A percentile compares a stretch with the other conserved stretches of the same genome.
These are phyloP conservation scores for Hydrangea macrophylla DNA, from an alignment of 148 eudicot species.

Conservation along the genomic window DNA sequence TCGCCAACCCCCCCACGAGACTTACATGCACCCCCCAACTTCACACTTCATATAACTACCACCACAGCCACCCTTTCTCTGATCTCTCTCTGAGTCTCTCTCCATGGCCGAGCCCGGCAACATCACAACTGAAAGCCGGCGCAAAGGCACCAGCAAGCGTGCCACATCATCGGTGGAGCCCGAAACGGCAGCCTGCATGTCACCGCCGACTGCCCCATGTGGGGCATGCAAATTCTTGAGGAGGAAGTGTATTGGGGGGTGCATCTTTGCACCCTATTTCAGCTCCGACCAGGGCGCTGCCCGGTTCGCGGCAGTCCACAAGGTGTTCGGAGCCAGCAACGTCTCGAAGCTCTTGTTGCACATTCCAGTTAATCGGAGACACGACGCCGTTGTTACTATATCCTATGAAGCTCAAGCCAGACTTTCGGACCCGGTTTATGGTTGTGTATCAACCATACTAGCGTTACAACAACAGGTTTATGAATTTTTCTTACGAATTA, in stretches of 20 bases:
- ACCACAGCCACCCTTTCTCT: background rate
- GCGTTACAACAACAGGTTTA: constrained; percentile 58
- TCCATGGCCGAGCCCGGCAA: constrained; percentile 14
- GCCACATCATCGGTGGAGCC: background rate
- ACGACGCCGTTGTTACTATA: constrained; percentile 52
- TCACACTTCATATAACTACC: background rate
- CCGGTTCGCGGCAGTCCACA: constrained; percentile 62
- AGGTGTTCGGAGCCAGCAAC: constrained; percentile 65
- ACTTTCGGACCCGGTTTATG: constrained; percentile 59
- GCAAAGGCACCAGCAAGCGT: constrained; percentile 28
- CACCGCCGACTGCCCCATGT: constrained; percentile 27
- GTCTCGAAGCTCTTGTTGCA: constrained; percentile 56
- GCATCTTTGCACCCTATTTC: constrained; percentile 60
- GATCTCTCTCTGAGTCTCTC: background rate
- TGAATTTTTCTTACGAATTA: background rate
- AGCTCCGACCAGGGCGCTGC: constrained; percentile 60
- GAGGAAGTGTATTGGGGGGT: constrained; percentile 52
- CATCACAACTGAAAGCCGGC: constrained; percentile 25
- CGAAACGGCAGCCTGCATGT: background rate
- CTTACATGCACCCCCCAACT: constrained; percentile 18
- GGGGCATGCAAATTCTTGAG: constrained; percentile 67
- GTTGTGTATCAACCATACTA: constrained; percentile 58
- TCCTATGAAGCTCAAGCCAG: constrained; percentile 66
- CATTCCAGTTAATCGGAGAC: constrained; percentile 46
- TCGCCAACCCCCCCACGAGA: constrained; percentile 38